Conservation (phyloP, 257 asterid genomes). For the Jaltomata sinuosa region DNA sequence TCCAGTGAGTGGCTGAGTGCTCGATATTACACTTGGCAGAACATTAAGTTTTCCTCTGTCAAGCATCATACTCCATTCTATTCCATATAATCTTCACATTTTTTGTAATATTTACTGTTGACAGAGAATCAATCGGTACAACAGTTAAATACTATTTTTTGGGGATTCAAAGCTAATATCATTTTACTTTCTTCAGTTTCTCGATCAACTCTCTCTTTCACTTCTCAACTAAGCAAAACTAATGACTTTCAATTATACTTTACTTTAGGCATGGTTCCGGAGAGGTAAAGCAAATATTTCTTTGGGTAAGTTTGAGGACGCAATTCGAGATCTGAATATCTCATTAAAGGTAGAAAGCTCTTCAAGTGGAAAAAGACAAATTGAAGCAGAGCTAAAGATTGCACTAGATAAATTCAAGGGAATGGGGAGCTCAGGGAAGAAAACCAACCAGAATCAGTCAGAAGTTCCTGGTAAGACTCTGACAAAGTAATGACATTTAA, state of each 20-base stretch:
- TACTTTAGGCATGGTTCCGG: constrained; percentile 80
- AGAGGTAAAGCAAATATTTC: constrained; percentile 81
- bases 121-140: neutral
- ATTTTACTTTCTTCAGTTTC: neutral
- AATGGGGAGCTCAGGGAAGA: constrained; percentile 17
- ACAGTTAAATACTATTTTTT: neutral
- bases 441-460: constrained; percentile 23
- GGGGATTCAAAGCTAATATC: neutral
- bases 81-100: neutral
- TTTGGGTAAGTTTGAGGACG: constrained; percentile 56
- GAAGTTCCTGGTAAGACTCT: constrained; percentile 20
- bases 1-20: neutral
- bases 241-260: constrained; percentile 8
- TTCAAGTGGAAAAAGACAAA: constrained; percentile 64
- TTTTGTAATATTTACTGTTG: neutral
- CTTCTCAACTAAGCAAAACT: neutral
- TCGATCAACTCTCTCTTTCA: neutral
- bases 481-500: neutral
- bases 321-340: constrained; percentile 52
- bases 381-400: constrained; percentile 45
- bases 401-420: constrained; percentile 23
- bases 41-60: neutral
- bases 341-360: constrained; percentile 57
- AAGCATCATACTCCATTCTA: neutral
- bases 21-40: neutral